Conservation (phyloP, 345 rosid genomes). For the Eucalyptus sp. region DNA sequence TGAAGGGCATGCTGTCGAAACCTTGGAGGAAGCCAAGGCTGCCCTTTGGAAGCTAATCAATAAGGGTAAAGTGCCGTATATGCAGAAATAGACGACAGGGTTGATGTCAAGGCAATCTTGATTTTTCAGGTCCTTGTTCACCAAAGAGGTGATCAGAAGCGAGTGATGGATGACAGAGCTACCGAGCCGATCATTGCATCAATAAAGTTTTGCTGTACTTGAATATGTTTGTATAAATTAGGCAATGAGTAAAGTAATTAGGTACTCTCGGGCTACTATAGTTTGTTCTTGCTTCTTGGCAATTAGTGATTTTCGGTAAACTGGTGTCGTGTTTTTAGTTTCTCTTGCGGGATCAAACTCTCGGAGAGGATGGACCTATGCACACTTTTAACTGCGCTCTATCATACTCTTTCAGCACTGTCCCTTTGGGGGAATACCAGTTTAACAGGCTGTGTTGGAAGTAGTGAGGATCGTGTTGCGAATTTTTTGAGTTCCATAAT, state of each 20-base stretch:
- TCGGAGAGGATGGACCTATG: neutral
- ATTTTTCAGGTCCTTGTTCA: neutral
- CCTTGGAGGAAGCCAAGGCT: slow-evolving; percentile 79
- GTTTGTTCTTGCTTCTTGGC: neutral
- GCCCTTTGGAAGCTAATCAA: slow-evolving; percentile 69
- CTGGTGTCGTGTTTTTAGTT: neutral
- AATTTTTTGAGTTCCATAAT: neutral
- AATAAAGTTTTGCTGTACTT: neutral
- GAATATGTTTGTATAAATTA: neutral
- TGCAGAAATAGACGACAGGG: slow-evolving; percentile 12
- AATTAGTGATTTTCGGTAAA: neutral
- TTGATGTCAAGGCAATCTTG: neutral
- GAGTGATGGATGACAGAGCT: neutral
- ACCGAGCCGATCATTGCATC: neutral
- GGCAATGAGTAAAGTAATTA: neutral
- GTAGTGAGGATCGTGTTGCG: neutral
- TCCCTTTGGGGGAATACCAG: neutral
- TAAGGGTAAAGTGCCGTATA: slow-evolving; percentile 42
- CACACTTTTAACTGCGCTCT: neutral
- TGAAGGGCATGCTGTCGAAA: slow-evolving; percentile 53
- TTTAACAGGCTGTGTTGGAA: neutral
- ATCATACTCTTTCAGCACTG: neutral
- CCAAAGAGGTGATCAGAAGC: neutral
- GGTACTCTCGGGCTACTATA: neutral
- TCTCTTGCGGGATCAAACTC: neutral